Evolutionary conservation across 495 filamentous ascomycete species (phyloP).

Genomic region (Sphaerosporella brunnea): DNA sequence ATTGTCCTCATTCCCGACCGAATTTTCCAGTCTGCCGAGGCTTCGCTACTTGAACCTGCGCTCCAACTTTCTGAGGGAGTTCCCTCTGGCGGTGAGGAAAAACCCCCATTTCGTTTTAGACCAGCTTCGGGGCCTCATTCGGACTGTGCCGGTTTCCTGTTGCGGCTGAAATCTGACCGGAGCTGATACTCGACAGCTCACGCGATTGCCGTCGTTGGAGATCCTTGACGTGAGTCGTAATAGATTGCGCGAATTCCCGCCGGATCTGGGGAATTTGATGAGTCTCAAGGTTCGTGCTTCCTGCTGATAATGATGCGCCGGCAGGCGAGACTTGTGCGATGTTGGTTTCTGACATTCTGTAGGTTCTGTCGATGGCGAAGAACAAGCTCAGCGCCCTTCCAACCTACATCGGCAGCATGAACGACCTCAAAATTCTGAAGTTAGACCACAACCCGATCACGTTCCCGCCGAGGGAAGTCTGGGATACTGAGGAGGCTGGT

Average conservation of each 20-base stretch:
- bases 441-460: constrained; percentile 67
- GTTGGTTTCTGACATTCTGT: constrained; percentile 35
- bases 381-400: constrained; percentile 76
- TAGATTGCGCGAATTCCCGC: constrained; percentile 56
- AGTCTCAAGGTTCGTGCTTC: constrained; percentile 30
- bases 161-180: constrained; percentile 7
- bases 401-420: constrained; percentile 69
- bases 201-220: constrained; percentile 68
- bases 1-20: constrained; percentile 54
- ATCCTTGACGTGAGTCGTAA: constrained; percentile 85
- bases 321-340: neutral
- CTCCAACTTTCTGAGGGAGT: constrained; percentile 70
- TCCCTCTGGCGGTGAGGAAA: constrained; percentile 59
- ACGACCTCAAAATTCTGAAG: constrained; percentile 69
- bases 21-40: constrained; percentile 70
- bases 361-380: constrained; percentile 61
- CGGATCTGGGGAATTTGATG: constrained; percentile 57
- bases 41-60: constrained; percentile 91
- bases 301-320: constrained; percentile 1
- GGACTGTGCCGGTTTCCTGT: constrained; percentile 9
- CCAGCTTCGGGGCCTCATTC: too few relatives aligned
- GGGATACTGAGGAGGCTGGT: constrained; percentile 26
- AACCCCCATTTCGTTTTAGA: too few relatives aligned
- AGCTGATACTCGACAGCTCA: constrained; percentile 26
- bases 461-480: constrained; percentile 46